Percentiles rank a stretch among this genome's conserved stretches.
Conservation (phyloP, 176 grass and related monocot species). For the Aegilops longissima region DNA sequence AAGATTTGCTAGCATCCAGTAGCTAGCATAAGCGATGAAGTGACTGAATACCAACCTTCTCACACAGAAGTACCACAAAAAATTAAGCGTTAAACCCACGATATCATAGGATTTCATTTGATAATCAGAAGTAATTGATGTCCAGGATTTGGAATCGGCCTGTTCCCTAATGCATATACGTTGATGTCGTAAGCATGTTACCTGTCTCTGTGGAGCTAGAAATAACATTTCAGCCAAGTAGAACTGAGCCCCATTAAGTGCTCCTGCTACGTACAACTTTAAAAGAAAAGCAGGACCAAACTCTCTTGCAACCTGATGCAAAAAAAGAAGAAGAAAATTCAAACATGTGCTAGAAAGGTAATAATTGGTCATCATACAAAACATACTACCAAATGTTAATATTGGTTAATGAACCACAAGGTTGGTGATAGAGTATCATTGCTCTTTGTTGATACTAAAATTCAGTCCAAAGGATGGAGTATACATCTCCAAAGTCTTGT, state of each 20-base stretch:
- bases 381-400: neutral
- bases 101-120: too few species aligned
- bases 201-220: slow-evolving; percentile 48
- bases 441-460: neutral
- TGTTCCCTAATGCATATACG: slow-evolving; percentile 7
- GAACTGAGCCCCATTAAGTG: slow-evolving; percentile 63
- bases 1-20: neutral
- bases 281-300: slow-evolving; percentile 77
- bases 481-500: neutral
- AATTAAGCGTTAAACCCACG: neutral
- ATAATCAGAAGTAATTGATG: neutral
- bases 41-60: neutral
- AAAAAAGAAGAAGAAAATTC: slow-evolving; percentile 4
- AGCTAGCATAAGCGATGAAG: neutral
- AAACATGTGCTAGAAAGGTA: slow-evolving; percentile 11
- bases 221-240: slow-evolving; percentile 64
- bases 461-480: neutral
- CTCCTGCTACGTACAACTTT: slow-evolving; percentile 66
- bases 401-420: too few species aligned
- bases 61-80: neutral
- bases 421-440: neutral
- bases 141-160: slow-evolving; percentile 17
- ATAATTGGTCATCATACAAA: neutral
- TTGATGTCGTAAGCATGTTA: slow-evolving; percentile 22
- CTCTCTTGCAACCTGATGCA: slow-evolving; percentile 52